Conservation (phyloP, 306 rosid genomes). For the Trifolium pratense region DNA sequence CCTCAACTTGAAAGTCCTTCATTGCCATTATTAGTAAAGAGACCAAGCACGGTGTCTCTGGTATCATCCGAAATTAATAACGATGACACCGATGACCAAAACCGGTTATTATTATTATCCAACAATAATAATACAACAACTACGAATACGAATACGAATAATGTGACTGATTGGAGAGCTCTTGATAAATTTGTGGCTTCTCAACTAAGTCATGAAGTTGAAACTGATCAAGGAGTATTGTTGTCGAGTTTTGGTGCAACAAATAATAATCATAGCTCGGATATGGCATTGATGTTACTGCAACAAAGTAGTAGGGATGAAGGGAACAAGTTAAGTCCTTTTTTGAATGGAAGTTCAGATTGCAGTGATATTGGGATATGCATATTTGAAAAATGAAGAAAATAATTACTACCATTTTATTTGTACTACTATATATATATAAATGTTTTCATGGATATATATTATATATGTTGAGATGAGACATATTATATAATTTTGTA, state of each 20-base stretch:
- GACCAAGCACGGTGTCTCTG: conserved; percentile 59
- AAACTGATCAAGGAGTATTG: conserved; percentile 33
- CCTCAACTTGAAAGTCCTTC: conserved; percentile 89
- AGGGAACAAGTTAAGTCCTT: conserved; percentile 47
- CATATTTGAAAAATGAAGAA: conserved; percentile 73
- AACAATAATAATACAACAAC: conserved; percentile 38
- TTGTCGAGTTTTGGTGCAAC: conserved; percentile 60
- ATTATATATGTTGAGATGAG: conserved; percentile 36
- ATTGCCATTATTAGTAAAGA: conserved; percentile 61
- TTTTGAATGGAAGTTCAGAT: conserved; percentile 64
- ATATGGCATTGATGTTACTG: conserved; percentile 59
- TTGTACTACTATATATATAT: conserved; percentile 30
- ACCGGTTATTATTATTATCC: conserved; percentile 32
- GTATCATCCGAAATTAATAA: conserved; percentile 46
- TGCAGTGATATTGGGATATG: conserved; percentile 87
- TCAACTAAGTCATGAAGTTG: conserved; percentile 80
- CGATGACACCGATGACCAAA: conserved; percentile 48
- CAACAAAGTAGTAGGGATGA: conserved; percentile 62
- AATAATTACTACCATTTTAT: not conserved
- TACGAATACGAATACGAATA: conserved; percentile 39
- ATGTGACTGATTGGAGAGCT: conserved; percentile 91
- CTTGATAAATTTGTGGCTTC: conserved; percentile 98
- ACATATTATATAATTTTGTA: conserved; percentile 51
- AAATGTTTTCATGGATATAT: conserved; percentile 44
- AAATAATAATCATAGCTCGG: conserved; percentile 21